A percentile compares a stretch with the other conserved stretches of the same genome.
These are phyloP conservation scores for Dioscorea zingiberensis DNA, from an alignment of 106 monocot genomes.

Conservation along the genomic window DNA sequence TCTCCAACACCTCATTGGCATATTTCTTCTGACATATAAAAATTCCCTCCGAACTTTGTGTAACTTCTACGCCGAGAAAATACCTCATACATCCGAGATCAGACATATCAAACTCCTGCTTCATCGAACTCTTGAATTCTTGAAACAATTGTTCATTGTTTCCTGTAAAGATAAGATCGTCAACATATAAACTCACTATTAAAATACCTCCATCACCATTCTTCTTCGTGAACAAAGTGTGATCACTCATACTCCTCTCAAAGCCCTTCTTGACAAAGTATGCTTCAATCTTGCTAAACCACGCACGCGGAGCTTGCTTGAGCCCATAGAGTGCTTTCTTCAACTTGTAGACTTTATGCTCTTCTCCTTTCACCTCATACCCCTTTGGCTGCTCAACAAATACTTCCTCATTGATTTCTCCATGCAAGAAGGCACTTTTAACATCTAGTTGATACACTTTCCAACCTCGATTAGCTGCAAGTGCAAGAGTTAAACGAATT, in stretches of 20 bases:
- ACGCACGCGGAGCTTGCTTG: too few relatives aligned
- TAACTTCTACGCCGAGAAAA: background rate
- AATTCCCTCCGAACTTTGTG: too few relatives aligned
- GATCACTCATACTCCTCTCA: too few relatives aligned
- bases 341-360: background rate
- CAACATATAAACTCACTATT: background rate
- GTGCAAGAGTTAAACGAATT: background rate
- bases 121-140: background rate
- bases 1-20: too few relatives aligned
- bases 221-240: too few relatives aligned
- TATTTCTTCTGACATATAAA: too few relatives aligned
- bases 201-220: too few relatives aligned
- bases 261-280: background rate
- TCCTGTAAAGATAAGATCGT: background rate
- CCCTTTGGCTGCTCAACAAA: background rate
- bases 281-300: too few relatives aligned
- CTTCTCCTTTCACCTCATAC: background rate
- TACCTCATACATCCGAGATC: background rate
- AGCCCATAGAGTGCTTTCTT: background rate
- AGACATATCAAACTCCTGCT: background rate
- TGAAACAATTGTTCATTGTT: background rate
- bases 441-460: conserved; percentile 5
- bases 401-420: conserved; percentile 8
- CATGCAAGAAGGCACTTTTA: conserved; percentile 2
- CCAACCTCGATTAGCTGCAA: background rate